Base-by-base conservation (phyloP, 176 grass and related monocot species). In the Lolium rigidum region DNA sequence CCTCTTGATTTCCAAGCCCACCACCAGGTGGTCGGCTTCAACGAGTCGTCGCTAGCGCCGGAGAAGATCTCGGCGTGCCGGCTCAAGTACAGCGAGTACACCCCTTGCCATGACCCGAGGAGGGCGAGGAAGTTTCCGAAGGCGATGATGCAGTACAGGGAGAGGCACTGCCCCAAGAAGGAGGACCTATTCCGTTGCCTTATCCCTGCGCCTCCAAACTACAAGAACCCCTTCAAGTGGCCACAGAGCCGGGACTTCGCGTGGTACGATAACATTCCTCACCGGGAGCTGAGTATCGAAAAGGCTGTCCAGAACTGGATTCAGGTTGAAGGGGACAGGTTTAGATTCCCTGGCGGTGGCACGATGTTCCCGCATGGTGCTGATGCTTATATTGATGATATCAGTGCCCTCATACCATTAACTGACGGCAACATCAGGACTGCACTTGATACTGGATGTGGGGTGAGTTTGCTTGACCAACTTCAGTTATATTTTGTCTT, bases 241-340 rank as follows among this genome's bases (percentile, higher is more conserved):
- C 95, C 95, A 0, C 86, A 87, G 59, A 89, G 95, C 63, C 87
- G 95, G 11, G 92, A 97, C 47, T 94, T 89, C 56, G 95, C 95
- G n/a, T 97, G 95, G 95, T 97, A 86, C 28, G 90, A 92, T 81
- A 97, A 97, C 82, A 97, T 97, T 58, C 95, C 95, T 60, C 95
- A 97, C 62, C 89, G 92, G 14, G 95, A 97, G 71, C 86, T 97
- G 43, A 94, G 95, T 67, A 94, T 97, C 8, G 95, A 97, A 85
- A 94, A 97, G 22, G 95, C 95, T 2, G 95, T 94, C 44, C 92
- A 97, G 84, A 97, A 97, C 18, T 97, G 95, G 95, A 94, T 97
- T 55, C 95, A 97, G 63, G 95, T 94, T 12, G 90, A 94, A 59
- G 95, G 95, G 11, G 74, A 92, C 37, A 16, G 69, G 16, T 92